Base-by-base conservation (phyloP, 441 rosid genomes). In the Gossypium gossypioides region DNA sequence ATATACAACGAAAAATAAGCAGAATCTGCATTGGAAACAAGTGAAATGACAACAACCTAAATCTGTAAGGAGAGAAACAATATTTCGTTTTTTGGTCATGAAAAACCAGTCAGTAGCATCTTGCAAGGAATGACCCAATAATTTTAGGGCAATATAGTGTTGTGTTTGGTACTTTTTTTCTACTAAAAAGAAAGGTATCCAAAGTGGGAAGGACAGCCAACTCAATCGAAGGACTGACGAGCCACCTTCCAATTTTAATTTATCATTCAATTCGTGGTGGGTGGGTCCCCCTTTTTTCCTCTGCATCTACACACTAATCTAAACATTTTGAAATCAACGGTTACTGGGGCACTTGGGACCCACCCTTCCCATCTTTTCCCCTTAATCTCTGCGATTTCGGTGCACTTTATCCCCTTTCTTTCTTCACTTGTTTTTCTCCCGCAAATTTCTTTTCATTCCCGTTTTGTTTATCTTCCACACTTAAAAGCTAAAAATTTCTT, bases 291-390 rank as follows among this genome's bases (percentile, higher is more conserved):
- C 16, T 6, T 12, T 56, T 62, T 27, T 63, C 15, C 69, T 69
- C 40, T 7, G 16, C 69, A n/a, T 5, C 29, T 66, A 66, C 51
- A 66, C 72, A 76, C 44, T 37, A 65, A 44, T 27, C 21, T 6
- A 56, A 19, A 54, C 48, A 13, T 48, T n/a, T 52, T 29, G 62
- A 34, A 21, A 50, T 66, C 34, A 81, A 58, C 85, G 81, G 85
- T 82, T 71, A 55, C 69, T 44, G 10, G 10, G 2, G 29, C 60
- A 29, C 21, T 13, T 0, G 86, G 86, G 86, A 69, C 87, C 86
- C 86, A 82, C 71, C 29, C 5, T 5, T 37, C 13, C 76, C 56
- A 15, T 68, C 34, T 71, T 77, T 57, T 75, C 70, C 62, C 81
- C 78, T 55, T 22, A 51, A 64, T 73, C 75, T 63, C 81, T 72